phyloP scores from a whole-genome alignment of 495 filamentous ascomycete genomes.

The Penicillium lagena region DNA sequence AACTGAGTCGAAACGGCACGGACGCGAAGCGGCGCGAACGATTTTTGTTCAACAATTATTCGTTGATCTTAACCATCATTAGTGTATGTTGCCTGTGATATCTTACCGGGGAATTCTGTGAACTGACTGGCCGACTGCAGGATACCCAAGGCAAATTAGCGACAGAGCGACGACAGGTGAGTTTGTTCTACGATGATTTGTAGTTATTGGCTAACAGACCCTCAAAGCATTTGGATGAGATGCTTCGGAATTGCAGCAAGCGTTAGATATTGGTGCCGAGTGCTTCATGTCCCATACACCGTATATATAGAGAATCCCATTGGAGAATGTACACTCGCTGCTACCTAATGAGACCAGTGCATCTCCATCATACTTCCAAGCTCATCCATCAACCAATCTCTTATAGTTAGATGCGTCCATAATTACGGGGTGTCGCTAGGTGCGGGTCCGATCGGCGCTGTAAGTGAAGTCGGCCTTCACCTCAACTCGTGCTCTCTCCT shows the following conservation, averaged over 20 bases:
- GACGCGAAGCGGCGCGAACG: constrained; percentile 76
- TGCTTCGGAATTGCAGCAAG: constrained; percentile 37
- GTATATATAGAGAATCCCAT: not conserved
- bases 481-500: no score
- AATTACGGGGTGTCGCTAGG: no score
- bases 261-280: constrained; percentile 13
- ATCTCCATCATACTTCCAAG: no score
- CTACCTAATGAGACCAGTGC: no score
- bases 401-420: no score
- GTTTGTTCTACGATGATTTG: not conserved
- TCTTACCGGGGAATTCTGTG: constrained; percentile 6
- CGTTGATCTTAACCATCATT: constrained; percentile 83
- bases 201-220: constrained; percentile 1
- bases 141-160: constrained; percentile 78
- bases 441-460: no score
- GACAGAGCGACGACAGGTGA: constrained; percentile 57
- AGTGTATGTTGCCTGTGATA: constrained; percentile 38
- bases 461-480: no score
- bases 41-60: constrained; percentile 93
- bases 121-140: constrained; percentile 14
- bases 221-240: constrained; percentile 37
- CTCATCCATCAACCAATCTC: no score
- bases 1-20: constrained; percentile 58
- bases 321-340: not conserved
- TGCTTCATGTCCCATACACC: not conserved